These are phyloP conservation scores for Acer yangbiense DNA, from an alignment of 345 rosid genomes.

Conservation along the genomic window DNA sequence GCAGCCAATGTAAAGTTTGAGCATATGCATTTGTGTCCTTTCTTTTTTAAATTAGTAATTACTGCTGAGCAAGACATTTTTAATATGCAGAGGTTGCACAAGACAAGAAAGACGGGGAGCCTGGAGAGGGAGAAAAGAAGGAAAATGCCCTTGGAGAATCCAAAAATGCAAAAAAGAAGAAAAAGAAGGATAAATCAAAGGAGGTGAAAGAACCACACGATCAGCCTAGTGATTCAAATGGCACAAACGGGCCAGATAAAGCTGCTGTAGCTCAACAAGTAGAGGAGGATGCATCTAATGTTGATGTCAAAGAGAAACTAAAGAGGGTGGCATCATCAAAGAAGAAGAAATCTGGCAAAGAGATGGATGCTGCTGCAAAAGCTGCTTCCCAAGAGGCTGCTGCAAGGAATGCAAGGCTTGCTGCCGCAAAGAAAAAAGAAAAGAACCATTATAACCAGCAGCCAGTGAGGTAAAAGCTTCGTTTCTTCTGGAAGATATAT, in stretches of 20 bases:
- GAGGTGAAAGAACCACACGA: conserved; percentile 50
- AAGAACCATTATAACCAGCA: conserved; percentile 81
- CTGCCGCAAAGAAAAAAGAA: conserved; percentile 77
- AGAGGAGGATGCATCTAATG: conserved; percentile 43
- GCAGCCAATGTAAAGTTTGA: background rate
- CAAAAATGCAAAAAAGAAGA: conserved; percentile 66
- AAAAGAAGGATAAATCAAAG: conserved; percentile 53
- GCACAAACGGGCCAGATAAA: conserved; percentile 31
- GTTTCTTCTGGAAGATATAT: conserved; percentile 8
- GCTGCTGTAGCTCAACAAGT: conserved; percentile 34
- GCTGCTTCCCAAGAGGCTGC: conserved; percentile 78
- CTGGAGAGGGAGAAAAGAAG: conserved; percentile 47
- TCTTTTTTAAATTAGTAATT: background rate
- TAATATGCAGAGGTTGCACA: conserved; percentile 37
- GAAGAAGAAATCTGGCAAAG: conserved; percentile 68
- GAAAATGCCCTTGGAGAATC: conserved; percentile 51
- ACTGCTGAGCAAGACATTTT: conserved; percentile 4
- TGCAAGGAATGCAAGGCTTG: conserved; percentile 71
- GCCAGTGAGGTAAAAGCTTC: conserved; percentile 50
- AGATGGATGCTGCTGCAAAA: conserved; percentile 62
- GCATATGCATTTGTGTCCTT: background rate
- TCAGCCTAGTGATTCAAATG: conserved; percentile 32
- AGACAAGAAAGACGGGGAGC: conserved; percentile 47
- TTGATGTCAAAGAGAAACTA: conserved; percentile 57
- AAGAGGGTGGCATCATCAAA: conserved; percentile 56